These are phyloP conservation scores for Hypoxylon sp. DNA, from an alignment of 2,329 filamentous ascomycete genomes.

Conservation along the genomic window DNA sequence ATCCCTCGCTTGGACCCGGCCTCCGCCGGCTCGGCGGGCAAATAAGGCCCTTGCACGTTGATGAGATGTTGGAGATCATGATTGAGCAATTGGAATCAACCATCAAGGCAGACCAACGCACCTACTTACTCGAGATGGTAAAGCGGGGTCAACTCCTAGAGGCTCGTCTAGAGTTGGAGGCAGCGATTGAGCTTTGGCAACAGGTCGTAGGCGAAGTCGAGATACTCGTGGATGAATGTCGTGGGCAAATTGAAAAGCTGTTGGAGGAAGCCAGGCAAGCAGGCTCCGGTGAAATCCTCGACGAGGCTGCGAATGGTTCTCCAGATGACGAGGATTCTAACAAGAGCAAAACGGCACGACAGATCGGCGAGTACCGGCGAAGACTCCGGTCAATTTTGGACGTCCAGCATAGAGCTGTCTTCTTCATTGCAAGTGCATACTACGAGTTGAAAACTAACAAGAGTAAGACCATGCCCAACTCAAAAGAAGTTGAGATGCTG, in stretches of 20 bases:
- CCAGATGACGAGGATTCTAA: constrained; percentile 52
- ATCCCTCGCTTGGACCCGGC: constrained; percentile 82
- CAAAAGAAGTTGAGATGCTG: constrained; percentile 74
- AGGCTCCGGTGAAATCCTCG: constrained; percentile 33
- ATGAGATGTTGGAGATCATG: constrained; percentile 91
- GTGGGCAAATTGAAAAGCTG: constrained; percentile 71
- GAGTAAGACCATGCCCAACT: constrained; percentile 74
- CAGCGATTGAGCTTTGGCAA: constrained; percentile 80
- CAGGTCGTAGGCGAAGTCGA: constrained; percentile 66
- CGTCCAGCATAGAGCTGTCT: constrained; percentile 83
- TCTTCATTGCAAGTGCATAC: constrained; percentile 87
- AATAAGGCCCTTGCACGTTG: constrained; percentile 78
- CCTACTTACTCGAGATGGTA: constrained; percentile 74
- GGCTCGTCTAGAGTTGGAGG: constrained; percentile 76
- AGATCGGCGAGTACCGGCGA: constrained; percentile 72
- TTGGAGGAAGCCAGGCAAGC: constrained; percentile 57
- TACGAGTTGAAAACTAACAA: constrained; percentile 85
- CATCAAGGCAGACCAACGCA: constrained; percentile 78
- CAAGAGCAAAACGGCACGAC: constrained; percentile 55
- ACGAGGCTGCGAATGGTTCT: constrained; percentile 44
- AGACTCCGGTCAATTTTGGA: constrained; percentile 81
- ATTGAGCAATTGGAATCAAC: constrained; percentile 83
- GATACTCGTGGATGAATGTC: constrained; percentile 73
- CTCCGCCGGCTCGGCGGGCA: constrained; percentile 74
- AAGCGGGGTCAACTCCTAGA: constrained; percentile 83